Base-by-base conservation (phyloP, 176 grass and related monocot species). In the Musa schizocarpa region DNA sequence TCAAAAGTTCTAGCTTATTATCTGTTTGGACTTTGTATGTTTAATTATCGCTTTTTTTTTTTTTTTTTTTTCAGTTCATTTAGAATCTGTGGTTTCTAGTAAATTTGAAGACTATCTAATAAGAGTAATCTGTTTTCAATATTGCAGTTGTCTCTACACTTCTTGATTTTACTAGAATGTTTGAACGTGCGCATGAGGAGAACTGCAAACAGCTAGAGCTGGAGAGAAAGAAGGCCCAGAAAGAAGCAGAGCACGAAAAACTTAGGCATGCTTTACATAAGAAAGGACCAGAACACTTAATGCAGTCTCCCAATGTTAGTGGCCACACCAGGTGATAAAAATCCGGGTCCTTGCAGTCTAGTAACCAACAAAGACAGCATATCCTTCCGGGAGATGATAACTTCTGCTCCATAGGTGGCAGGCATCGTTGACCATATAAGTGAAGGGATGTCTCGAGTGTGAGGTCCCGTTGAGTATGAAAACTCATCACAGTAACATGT, bases 141-240 rank as follows among this genome's bases (percentile, higher is more conserved):
- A 81, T 9, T 82, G 64, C 81, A 93, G 95, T 98, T 77, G 70
- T 93, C 50, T 87, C 88, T 20, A 93, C 90, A 19, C 78, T 98
- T 52, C 76, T 93, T 50, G 65, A 69, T 82, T 98, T 98, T 10
- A 76, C 86, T 19, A 98, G 85, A 84, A 91, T 75, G 0, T 98
- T 98, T 7, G 86, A 87, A 24, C 86, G 80, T n/a, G 84, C 88
- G 2, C 86, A 87, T 1, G 24, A 71, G 0, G 90, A 98, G 75
- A 98, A 98, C 76, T 54, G 88, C 24, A 89, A 63, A 75, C 90
- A 89, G 54, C 74, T 59, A 48, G 90, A 91, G 82, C 74, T 80
- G 59, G 95, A 87, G 79, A 93, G 85, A 79, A 93, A 91, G 69
- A 91, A 81, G 51, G 73, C 88, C 29, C 74, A 84, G 73, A 78